A percentile compares a stretch with the other conserved stretches of the same genome.
phyloP scores from a whole-genome alignment of 345 rosid genomes.

The Murraya koenigii region DNA sequence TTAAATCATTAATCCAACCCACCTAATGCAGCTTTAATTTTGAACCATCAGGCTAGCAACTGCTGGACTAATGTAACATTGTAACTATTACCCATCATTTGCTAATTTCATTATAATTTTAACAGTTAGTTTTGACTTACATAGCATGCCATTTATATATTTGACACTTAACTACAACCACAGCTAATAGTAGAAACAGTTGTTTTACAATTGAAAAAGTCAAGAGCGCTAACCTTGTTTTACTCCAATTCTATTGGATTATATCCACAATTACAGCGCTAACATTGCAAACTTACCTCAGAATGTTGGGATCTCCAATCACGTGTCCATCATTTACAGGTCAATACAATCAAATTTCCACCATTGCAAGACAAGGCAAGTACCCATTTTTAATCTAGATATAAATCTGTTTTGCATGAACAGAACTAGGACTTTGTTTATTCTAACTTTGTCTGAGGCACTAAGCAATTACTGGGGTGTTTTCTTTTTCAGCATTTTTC shows the following conservation, averaged over 20 bases:
- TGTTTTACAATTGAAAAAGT: constrained; percentile 33
- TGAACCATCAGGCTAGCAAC: neutral
- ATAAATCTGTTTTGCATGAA: constrained; percentile 35
- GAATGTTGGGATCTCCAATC: constrained; percentile 34
- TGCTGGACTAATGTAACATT: too few species aligned
- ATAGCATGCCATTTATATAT: neutral
- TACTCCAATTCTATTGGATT: constrained; percentile 24
- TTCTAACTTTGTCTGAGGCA: constrained; percentile 40
- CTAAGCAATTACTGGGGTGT: neutral
- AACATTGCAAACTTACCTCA: too few species aligned
- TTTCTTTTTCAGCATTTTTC: constrained; percentile 14
- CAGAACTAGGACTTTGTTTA: constrained; percentile 35
- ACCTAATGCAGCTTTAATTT: neutral
- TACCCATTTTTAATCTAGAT: constrained; percentile 26
- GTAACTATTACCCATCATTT: too few species aligned
- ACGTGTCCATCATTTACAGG: constrained; percentile 37
- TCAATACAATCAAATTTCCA: constrained; percentile 15
- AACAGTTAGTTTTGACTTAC: neutral
- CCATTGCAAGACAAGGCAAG: constrained; percentile 27
- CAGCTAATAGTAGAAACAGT: constrained; percentile 1
- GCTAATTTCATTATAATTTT: neutral
- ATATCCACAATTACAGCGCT: neutral
- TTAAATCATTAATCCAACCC: neutral
- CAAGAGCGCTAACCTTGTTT: constrained; percentile 45
- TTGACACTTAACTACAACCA: neutral